Base-by-base conservation (phyloP, 2,329 filamentous ascomycete genomes). In the Thielaviopsis cerberus region DNA sequence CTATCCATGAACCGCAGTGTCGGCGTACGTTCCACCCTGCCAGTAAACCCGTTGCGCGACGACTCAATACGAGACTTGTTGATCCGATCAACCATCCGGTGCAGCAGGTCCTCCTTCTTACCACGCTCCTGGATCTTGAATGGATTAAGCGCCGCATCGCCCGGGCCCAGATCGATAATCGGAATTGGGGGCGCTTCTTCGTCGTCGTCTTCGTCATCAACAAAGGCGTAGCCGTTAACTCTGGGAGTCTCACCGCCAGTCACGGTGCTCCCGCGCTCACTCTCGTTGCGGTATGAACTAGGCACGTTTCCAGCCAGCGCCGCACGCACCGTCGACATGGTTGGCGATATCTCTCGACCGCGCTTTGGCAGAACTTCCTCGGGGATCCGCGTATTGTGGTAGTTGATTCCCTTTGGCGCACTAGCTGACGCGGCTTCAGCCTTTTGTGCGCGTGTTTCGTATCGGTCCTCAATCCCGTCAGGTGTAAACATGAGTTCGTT, bases 171-270 rank as follows among this genome's bases (percentile, higher is more conserved):
- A 57, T 82, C 71, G 65, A 85, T 75, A 62, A 72, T 62, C n/a
- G 73, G 70, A 10, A 61, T n/a, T 13, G 30, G 24, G 5, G 25
- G 53, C 30, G 45, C 48, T n/a, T 56, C 57, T n/a, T 56, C 54
- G n/a, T 65, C 45, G 0, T 79, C 78, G 48, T 79, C 76, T 54
- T 85, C 86, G 59, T 94, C 88, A 64, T 95, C 89, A 37, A 98
- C 90, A 69, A 95, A 97, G 0, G 88, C 80, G 68, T 96, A 98
- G 1, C 92, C 92, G 62, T 94, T 94, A 0, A 97, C 87, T 1
- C 88, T 79, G 0, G 91, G 92, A 0, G 91, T 97, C 59, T 76
- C 78, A 17, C 83, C 85, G 1, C 75, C 74, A 0, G 64, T 64
- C 1, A 76, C 76, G 4, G 57, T 55, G 50, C 59, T 61, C 6